Base-by-base conservation (phyloP, 2,329 filamentous ascomycete species). In the Didymella sp. region DNA sequence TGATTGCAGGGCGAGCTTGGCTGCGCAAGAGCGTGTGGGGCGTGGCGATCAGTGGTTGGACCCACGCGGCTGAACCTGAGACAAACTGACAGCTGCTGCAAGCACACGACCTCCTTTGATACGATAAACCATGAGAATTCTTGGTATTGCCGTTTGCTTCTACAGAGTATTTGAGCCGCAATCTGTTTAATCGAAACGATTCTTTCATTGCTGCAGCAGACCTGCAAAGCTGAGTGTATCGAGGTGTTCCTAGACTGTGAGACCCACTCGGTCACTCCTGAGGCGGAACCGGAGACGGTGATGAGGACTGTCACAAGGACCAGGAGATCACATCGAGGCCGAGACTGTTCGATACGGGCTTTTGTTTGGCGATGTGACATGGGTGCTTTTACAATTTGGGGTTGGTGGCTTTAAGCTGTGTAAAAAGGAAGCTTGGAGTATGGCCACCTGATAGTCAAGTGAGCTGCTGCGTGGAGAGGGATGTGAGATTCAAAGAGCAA, bases 1-100 rank as follows among this genome's bases (percentile, higher is more conserved):
- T 48, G 35, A 51, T 57, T 52, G 38, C 54, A 52, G 54, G 54
- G 43, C 31, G 48, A 33, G 38, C 54, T 57, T 51, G 48, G 43
- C 47, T 50, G 52, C 47, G 47, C 43, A 33, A 25, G 19, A 21
- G 41, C 42, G 41, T 37, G 27, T 31, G 42, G 41, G 19, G 38
- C 22, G 38, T 12, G 38, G 22, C 38, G 46, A 56, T 44, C 52
- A 56, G 24, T 45, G 27, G 52, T 50, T 45, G 40, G 45, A 30
- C 19, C 51, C 45, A 43, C 24, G 44, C 21, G 40, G 19, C 45
- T 40, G 27, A 25, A 33, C 52, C 45, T 40, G 45, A 44, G 38
- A 48, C 37, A 44, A 19, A 28, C 1, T 45, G 38, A 43, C 51
- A 50, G 21, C 22, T 50, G 40, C 40, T 21, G 35, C 31, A 21